Evolutionary conservation across 148 eudicot genomes (phyloP).

Genomic region (Drosera capensis): DNA sequence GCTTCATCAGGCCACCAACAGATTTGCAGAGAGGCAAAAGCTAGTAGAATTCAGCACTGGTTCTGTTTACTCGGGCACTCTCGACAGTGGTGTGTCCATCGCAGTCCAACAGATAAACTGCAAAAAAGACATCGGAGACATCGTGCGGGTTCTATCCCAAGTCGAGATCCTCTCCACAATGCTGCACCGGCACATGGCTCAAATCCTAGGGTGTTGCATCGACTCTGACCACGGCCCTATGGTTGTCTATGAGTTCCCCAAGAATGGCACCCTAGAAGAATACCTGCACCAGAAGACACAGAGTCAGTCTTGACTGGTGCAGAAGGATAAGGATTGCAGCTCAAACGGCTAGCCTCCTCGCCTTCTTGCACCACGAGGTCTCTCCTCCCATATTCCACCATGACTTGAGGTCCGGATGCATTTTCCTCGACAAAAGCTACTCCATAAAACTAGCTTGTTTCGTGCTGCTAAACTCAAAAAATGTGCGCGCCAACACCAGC

Average conservation of each 20-base stretch:
- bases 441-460: conserved; percentile 45
- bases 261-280: conserved; percentile 44
- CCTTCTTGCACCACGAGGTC: conserved; percentile 49
- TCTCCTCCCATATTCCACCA: conserved; percentile 59
- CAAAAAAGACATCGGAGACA: conserved; percentile 36
- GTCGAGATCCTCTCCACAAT: conserved; percentile 44
- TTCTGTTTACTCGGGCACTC: conserved; percentile 40
- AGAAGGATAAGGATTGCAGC: conserved; percentile 50
- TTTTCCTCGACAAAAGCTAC: conserved; percentile 39
- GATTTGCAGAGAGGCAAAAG: conserved; percentile 33
- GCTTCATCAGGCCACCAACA: conserved; percentile 66
- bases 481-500: neutral
- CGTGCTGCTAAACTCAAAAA: neutral
- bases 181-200: conserved; percentile 48
- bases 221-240: conserved; percentile 42
- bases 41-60: conserved; percentile 20
- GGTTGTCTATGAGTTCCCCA: conserved; percentile 58
- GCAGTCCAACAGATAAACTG: conserved; percentile 52
- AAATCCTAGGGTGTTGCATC: conserved; percentile 57
- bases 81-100: conserved; percentile 36
- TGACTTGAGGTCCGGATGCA: conserved; percentile 36
- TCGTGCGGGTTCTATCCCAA: conserved; percentile 29
- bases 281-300: conserved; percentile 19
- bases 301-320: conserved; percentile 47
- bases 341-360: conserved; percentile 47